Conservation (phyloP, 148 eudicot species). For the Agrostemma githago region DNA sequence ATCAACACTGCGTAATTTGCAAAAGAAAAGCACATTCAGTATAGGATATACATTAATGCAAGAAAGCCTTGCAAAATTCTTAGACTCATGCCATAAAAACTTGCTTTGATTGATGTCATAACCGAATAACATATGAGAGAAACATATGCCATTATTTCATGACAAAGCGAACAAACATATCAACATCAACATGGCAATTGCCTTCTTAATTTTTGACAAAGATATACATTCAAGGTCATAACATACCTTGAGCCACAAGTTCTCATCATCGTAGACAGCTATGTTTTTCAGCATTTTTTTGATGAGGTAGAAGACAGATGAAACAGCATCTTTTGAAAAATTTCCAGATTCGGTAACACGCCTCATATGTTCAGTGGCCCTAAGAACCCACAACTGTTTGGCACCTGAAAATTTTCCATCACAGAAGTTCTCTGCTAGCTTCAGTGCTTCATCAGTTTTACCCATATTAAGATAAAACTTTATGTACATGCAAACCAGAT, state of each 20-base stretch:
- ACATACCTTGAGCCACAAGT: constrained; percentile 80
- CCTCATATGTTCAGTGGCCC: constrained; percentile 64
- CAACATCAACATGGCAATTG: not conserved
- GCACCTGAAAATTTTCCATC: constrained; percentile 50
- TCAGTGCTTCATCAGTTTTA: constrained; percentile 54
- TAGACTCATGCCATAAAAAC: not conserved
- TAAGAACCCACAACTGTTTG: constrained; percentile 49
- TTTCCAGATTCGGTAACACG: constrained; percentile 24
- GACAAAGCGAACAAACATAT: not conserved
- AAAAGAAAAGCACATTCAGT: not conserved
- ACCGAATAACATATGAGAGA: not conserved
- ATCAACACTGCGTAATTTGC: not conserved
- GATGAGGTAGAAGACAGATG: constrained; percentile 38
- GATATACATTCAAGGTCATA: not conserved
- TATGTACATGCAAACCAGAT: constrained; percentile 66
- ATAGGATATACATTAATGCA: not conserved
- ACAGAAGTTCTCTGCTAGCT: constrained; percentile 52
- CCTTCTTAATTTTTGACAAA: not conserved
- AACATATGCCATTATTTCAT: not conserved
- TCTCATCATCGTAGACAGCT: constrained; percentile 46
- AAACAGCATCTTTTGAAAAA: constrained; percentile 38
- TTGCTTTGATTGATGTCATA: not conserved
- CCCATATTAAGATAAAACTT: constrained; percentile 47
- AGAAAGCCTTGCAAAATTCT: not conserved
- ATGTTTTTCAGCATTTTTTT: constrained; percentile 39